phyloP scores from a whole-genome alignment of 192 early-diverging fungal genomes.

The Endogone sp. region DNA sequence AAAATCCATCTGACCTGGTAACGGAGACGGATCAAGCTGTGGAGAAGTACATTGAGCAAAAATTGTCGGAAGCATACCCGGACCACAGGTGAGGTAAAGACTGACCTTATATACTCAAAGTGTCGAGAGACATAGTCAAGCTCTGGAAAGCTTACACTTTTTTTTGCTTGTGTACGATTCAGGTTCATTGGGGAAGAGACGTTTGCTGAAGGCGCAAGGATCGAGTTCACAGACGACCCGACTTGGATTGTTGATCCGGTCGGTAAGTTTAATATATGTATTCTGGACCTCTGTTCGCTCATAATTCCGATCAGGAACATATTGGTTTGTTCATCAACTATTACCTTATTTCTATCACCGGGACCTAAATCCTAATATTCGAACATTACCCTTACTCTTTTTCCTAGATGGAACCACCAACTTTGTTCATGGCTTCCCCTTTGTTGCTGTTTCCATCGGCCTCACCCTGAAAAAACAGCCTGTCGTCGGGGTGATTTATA shows the following conservation, averaged over 20 bases:
- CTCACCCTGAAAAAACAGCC: constrained; percentile 68
- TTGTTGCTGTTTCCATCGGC: constrained; percentile 82
- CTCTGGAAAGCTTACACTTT: neutral
- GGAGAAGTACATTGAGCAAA: constrained; percentile 63
- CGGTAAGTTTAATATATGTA: constrained; percentile 27
- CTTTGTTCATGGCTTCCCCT: constrained; percentile 80
- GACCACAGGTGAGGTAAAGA: constrained; percentile 45
- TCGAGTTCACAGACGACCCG: constrained; percentile 60
- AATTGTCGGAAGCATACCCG: constrained; percentile 58
- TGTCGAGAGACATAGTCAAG: too few relatives aligned
- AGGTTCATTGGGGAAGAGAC: constrained; percentile 90
- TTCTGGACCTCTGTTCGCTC: neutral
- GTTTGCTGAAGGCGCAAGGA: constrained; percentile 50
- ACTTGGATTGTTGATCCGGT: constrained; percentile 94
- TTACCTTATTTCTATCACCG: neutral
- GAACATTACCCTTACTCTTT: too few relatives aligned
- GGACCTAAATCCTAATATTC: too few relatives aligned
- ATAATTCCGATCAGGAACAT: too few relatives aligned
- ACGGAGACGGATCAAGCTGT: constrained; percentile 85
- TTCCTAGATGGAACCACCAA: constrained; percentile 75
- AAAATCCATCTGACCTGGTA: constrained; percentile 73
- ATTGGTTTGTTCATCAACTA: neutral
- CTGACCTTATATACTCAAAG: neutral
- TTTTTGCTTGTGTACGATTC: neutral
- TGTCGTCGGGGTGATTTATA: constrained; percentile 87